Evolutionary conservation across 2,329 filamentous ascomycete species (phyloP), one percentile per base, ranked within the genome.

Genomic region (Sporothrix globosa): DNA sequence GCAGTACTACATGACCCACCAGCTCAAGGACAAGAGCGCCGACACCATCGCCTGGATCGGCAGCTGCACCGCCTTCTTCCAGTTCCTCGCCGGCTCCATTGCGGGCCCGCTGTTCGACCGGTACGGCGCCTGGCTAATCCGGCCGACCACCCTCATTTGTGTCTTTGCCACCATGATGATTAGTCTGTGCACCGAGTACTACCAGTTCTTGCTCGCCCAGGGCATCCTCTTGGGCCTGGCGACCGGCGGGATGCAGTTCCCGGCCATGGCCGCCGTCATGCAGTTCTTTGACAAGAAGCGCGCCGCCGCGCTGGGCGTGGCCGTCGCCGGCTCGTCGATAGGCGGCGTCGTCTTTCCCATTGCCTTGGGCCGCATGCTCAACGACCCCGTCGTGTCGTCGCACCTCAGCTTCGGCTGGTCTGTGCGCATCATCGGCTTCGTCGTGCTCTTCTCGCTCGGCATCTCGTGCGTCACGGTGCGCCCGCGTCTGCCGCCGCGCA

Each of bases 321-420:
- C 77, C 0, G 74, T 81, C 2, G 74, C 79, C 0, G 82, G 81
- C 1, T 81, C 79, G 0, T 81, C 80, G 0, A 54, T 83, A 5
- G 83, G 83, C 1, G 83, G 83, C 27, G 78, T 86, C 53, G 76
- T 85, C 19, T 82, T 83, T 68, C 83, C 83, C 19, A 82, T 84
- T 53, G 80, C 85, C 72, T 86, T 89, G 72, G 82, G 87, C 68
- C 81, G 84, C 60, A 80, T 91, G 19, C 80, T 88, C n/a, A 79
- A 74, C 50, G 30, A 65, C 6, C 84, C 85, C 0, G 24, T 10
- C n/a, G 69, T 69, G n/a, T 69, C 73, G 14, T 71, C 77, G 1
- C 61, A 52, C 0, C 39, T 77, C 6, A 67, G 70, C 1, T 77
- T 77, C 44, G 74, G 74, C 65, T 76, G 76, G 76, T 54, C 75